Conservation (phyloP, 2,329 filamentous ascomycete species). For the Fusarium multiceps region DNA sequence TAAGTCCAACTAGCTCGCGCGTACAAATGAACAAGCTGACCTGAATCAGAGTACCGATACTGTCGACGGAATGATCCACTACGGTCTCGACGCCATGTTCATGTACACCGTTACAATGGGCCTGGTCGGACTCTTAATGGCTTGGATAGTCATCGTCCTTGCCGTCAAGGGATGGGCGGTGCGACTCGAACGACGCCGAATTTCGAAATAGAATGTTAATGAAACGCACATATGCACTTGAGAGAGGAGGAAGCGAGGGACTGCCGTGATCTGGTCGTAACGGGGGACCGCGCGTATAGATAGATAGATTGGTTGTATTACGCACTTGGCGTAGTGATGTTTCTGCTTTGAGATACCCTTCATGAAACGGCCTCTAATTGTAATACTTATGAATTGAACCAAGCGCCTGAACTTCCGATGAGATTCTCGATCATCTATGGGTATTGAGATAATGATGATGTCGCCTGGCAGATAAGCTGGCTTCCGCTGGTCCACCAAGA, state of each 20-base stretch:
- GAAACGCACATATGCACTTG: neutral
- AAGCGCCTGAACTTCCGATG: neutral
- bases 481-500: neutral
- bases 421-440: neutral
- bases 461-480: neutral
- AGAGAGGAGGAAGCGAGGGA: neutral
- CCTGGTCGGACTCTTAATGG: constrained; percentile 83
- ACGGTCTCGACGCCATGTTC: constrained; percentile 89
- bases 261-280: neutral
- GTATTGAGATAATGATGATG: neutral
- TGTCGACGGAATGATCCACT: constrained; percentile 78
- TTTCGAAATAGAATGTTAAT: constrained; percentile 2
- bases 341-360: constrained; percentile 45
- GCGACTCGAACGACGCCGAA: constrained; percentile 54
- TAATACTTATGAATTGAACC: neutral
- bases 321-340: constrained; percentile 14
- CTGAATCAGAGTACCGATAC: constrained; percentile 74
- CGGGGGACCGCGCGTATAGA: neutral
- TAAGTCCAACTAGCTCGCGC: constrained; percentile 57
- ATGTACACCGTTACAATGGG: constrained; percentile 91
- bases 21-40: constrained; percentile 3
- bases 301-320: constrained; percentile 14
- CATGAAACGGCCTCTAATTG: constrained; percentile 28
- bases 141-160: constrained; percentile 81
- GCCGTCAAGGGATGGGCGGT: constrained; percentile 90